These are phyloP conservation scores for Arthrobotrys sphaeroides DNA, from an alignment of 2,329 filamentous ascomycete species.

Conservation along the genomic window DNA sequence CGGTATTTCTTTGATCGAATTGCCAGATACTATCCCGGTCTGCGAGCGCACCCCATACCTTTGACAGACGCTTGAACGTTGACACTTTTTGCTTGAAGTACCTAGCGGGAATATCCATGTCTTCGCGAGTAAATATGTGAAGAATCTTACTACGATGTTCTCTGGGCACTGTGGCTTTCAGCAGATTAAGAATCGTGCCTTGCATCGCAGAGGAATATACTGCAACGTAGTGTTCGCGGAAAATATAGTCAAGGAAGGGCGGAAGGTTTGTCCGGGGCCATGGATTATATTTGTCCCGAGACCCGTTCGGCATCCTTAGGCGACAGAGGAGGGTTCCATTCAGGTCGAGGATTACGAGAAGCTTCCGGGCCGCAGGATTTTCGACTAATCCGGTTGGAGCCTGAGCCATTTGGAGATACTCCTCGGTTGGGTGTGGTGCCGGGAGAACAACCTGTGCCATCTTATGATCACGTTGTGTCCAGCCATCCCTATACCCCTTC, in stretches of 20 bases:
- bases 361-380: slow-evolving; percentile 58
- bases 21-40: slow-evolving; percentile 60
- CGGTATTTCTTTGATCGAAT: slow-evolving; percentile 78
- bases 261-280: slow-evolving; percentile 73
- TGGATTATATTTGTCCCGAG: slow-evolving; percentile 65
- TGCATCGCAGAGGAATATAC: slow-evolving; percentile 89
- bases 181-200: slow-evolving; percentile 75
- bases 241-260: slow-evolving; percentile 76
- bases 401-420: slow-evolving; percentile 9
- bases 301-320: slow-evolving; percentile 64
- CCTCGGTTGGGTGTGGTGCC: slow-evolving; percentile 13
- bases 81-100: slow-evolving; percentile 79
- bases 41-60: slow-evolving; percentile 71
- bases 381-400: background rate
- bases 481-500: background rate
- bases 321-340: slow-evolving; percentile 90
- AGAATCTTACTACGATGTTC: slow-evolving; percentile 69
- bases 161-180: slow-evolving; percentile 70
- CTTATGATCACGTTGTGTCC: slow-evolving; percentile 3
- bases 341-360: slow-evolving; percentile 88
- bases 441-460: slow-evolving; percentile 19
- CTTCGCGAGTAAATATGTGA: slow-evolving; percentile 80
- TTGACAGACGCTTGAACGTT: slow-evolving; percentile 85
- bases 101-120: slow-evolving; percentile 71
- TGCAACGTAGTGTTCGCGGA: slow-evolving; percentile 79